A percentile compares a stretch with the other conserved stretches of the same genome.
These are phyloP conservation scores for Byssochlamys sp. DNA, from an alignment of 2,329 filamentous ascomycete species.

Conservation along the genomic window DNA sequence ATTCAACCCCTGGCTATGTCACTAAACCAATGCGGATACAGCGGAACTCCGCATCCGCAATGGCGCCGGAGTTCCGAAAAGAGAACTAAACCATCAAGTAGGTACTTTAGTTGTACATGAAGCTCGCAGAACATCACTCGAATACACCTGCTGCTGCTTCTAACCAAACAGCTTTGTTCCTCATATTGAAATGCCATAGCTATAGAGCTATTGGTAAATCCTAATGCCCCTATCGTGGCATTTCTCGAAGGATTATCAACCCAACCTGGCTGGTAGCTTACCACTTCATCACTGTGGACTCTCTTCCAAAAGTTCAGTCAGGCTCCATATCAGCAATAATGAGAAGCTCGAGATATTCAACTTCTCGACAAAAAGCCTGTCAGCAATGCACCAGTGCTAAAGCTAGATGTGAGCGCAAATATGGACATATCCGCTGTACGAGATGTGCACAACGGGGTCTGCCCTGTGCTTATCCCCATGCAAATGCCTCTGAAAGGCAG, in stretches of 20 bases:
- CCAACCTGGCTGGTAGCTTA: background rate
- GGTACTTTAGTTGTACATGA: background rate
- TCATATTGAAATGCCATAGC: no score
- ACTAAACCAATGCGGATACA: background rate
- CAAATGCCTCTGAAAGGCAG: background rate
- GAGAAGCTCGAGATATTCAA: background rate
- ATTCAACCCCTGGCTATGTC: background rate
- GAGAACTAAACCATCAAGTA: background rate
- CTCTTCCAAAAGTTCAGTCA: background rate
- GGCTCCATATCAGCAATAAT: background rate
- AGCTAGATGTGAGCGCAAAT: background rate
- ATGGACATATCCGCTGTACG: background rate
- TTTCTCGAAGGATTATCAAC: no score
- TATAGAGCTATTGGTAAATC: no score
- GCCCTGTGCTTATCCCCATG: background rate
- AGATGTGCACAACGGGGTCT: background rate
- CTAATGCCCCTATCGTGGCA: no score
- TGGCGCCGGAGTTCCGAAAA: background rate
- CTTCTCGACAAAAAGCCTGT: background rate
- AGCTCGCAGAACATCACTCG: no score
- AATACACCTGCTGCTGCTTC: no score
- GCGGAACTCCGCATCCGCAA: background rate
- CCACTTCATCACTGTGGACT: background rate
- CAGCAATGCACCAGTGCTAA: background rate
- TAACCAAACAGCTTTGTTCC: background rate